Base-by-base conservation (phyloP, 2,329 filamentous ascomycete genomes). In the Trichophyton verrucosum region DNA sequence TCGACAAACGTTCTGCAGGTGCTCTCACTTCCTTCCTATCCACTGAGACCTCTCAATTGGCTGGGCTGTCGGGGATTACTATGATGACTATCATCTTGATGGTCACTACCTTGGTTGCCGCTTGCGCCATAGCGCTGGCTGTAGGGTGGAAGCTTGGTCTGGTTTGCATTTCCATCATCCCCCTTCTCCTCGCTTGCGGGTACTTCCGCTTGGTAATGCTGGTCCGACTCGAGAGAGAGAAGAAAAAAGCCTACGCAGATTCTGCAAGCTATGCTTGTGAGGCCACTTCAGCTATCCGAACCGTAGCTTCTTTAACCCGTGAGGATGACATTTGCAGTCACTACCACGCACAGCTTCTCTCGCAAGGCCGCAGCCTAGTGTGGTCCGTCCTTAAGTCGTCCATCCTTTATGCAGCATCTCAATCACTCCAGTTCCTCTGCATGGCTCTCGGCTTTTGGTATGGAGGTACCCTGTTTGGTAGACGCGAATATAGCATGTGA, bases 361-460 rank as follows among this genome's bases (percentile, higher is more conserved):
- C 38, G 11, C 38, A 42, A 42, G 38, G 38, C 38, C 38, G 42
- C 42, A 84, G 83, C 55, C 81, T 94, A 36, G 85, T 80, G 0
- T 69, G 68, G 1, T 20, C 15, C 7, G 42, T 20, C 42, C 17
- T 20, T 8, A 46, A 22, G 42, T 46, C 89, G 0, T 91, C 88
- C 13, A 71, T 80, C 0, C 82, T 96, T 3, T 97, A 95, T 70
- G 90, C 91, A 0, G 81, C 85, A 1, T 88, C 89, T 0, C 91
- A 96, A 75, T 90, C 88, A 0, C 77, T 95, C 62, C 83, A 89
- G 62, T 95, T 95, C 75, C 78, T 90, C 49, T 89, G 86, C 66
- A 86, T 92, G 62, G 91, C 90, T 0, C 82, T 96, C 2, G 90
- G 87, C 1, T 96, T 96, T 78, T 96, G 89, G 89, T 96, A 92